A percentile compares a stretch with the other conserved stretches of the same genome.
Evolutionary conservation across 2,329 filamentous ascomycete species (phyloP).

Genomic region (Aureobasidium zeae): DNA sequence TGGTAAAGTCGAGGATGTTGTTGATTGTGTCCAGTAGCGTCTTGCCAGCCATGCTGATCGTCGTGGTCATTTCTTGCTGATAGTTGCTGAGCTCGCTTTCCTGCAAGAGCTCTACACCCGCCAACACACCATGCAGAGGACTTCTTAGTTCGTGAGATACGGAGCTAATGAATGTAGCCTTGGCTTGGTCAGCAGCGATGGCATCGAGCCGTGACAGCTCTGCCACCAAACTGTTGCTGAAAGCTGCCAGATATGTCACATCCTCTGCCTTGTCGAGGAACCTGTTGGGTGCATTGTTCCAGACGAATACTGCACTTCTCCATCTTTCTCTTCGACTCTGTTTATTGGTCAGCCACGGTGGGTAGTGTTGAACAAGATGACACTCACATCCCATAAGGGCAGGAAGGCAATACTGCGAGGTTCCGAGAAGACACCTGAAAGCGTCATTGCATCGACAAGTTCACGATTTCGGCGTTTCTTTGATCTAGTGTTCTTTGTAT

Average conservation of each 20-base stretch:
- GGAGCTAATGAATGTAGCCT: slow-evolving; percentile 43
- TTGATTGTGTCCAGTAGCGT: slow-evolving; percentile 43
- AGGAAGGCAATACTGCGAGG: slow-evolving; percentile 42
- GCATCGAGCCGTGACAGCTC: slow-evolving; percentile 32
- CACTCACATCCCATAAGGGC: slow-evolving; percentile 38
- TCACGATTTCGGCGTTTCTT: slow-evolving; percentile 11
- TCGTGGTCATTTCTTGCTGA: slow-evolving; percentile 37
- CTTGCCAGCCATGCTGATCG: slow-evolving; percentile 40
- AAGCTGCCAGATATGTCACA: slow-evolving; percentile 31
- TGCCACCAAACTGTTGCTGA: slow-evolving; percentile 32
- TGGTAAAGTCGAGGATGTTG: slow-evolving; percentile 35
- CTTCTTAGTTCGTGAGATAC: slow-evolving; percentile 44
- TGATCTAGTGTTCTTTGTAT: not conserved
- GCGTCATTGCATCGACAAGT: slow-evolving; percentile 8
- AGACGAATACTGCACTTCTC: slow-evolving; percentile 25
- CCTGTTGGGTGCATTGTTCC: slow-evolving; percentile 33
- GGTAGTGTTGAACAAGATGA: not conserved
- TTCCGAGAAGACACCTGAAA: slow-evolving; percentile 26
- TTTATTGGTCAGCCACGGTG: not conserved
- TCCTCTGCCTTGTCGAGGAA: slow-evolving; percentile 29
- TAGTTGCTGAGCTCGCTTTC: slow-evolving; percentile 34
- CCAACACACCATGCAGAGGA: slow-evolving; percentile 40
- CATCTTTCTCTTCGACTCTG: slow-evolving; percentile 11
- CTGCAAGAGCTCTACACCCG: slow-evolving; percentile 42
- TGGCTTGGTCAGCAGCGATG: slow-evolving; percentile 36